Base-by-base conservation (phyloP, 176 grass and related monocot species). In the Echinochloa phyllopogon region DNA sequence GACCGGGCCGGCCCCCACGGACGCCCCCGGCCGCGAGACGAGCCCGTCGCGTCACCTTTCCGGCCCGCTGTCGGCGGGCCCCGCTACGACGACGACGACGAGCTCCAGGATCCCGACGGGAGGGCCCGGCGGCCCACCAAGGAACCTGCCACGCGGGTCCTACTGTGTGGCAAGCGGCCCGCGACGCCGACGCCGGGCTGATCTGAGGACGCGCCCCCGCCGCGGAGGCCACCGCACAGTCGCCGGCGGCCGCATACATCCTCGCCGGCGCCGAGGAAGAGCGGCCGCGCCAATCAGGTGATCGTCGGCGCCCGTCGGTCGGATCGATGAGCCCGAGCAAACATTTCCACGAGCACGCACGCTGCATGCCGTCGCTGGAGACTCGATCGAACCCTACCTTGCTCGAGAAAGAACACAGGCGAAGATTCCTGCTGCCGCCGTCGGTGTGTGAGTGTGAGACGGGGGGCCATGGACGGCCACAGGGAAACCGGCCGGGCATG, bases 41-140 rank as follows among this genome's bases (percentile, higher is more conserved):
- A 79, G 14, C 55, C 55, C 40, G 18, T 79, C 65, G 84, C 52
- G 21, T 78, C 84, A 62, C 29, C 33, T 42, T 44, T 73, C 52
- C 1, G 21, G 20, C 13, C 27, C 40, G 39, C 74, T 78, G 74
- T 78, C 64, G 39, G 17, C 37, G 20, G 20, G 41, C 36, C 9
- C 36, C 17, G 12, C 38, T 52, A 36, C 33, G 67, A 20, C 47
- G 2, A 15, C 47, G 2, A 15, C 72, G 14, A 53, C 48, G 13
- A 18, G 47, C 47, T 52, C 16, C 72, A 2, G 43, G n/a, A 69
- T 48, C 69, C n/a, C 69, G 42, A 72, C 67, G 21, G 5, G 53
- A 56, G 2, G 4, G 42, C 10, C 60, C 5, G 4, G 4, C 8
- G n/a, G n/a, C 60, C 40, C 67, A 70, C 41, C 67, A n/a, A 20